phyloP scores from a whole-genome alignment of 1,139 yeast species.

The Hyphopichia wangnamkhiaoensis region DNA sequence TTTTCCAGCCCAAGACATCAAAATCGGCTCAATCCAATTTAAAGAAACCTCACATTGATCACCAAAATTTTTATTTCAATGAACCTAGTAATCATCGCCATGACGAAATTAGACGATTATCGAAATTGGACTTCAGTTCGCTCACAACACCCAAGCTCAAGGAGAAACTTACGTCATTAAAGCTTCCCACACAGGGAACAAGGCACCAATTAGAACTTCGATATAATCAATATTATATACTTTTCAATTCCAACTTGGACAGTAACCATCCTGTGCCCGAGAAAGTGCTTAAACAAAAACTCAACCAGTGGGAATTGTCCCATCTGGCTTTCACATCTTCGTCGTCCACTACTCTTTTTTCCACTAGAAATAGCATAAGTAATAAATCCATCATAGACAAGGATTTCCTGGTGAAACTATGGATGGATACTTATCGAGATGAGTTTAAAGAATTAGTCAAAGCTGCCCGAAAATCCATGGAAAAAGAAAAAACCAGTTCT shows the following conservation, averaged over 20 bases:
- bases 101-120: slow-evolving; percentile 35
- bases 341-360: slow-evolving; percentile 24
- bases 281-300: slow-evolving; percentile 51
- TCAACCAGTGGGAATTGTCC: slow-evolving; percentile 70
- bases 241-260: slow-evolving; percentile 85
- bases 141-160: slow-evolving; percentile 63
- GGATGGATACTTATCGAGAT: slow-evolving; percentile 51
- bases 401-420: slow-evolving; percentile 43
- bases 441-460: slow-evolving; percentile 54
- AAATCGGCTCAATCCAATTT: slow-evolving; percentile 4
- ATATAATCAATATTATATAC: slow-evolving; percentile 73
- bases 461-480: slow-evolving; percentile 45
- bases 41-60: slow-evolving; percentile 14
- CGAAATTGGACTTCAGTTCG: slow-evolving; percentile 63
- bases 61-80: slow-evolving; percentile 34
- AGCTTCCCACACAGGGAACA: slow-evolving; percentile 64
- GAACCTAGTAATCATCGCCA: slow-evolving; percentile 27
- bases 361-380: slow-evolving; percentile 23
- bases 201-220: slow-evolving; percentile 66
- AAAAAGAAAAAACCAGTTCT: too few relatives aligned
- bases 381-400: slow-evolving; percentile 36
- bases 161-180: slow-evolving; percentile 54
- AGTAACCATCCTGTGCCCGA: slow-evolving; percentile 66
- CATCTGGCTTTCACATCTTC: slow-evolving; percentile 34
- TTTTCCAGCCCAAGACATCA: slow-evolving; percentile 25